Evolutionary conservation across 2,329 filamentous ascomycete species (phyloP), one percentile per base, ranked within the genome.

Genomic region (Fusarium heterosporum): DNA sequence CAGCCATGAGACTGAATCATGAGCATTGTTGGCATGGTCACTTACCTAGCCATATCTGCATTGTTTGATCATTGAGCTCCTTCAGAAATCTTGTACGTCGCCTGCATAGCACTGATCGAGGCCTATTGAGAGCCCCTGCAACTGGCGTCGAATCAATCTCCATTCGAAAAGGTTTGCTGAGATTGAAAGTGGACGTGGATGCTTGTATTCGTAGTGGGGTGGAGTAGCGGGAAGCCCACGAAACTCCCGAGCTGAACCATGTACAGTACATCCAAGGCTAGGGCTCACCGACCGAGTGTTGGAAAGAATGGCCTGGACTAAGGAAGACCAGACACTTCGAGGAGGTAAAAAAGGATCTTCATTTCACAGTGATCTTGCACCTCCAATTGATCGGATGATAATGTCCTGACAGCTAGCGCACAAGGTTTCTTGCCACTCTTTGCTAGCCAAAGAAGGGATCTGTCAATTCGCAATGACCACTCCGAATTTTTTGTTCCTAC

Each of bases 111-210:
- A 36, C 16, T 9, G 16, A 17, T 8, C 5, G 34, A 30, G 28
- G 28, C 10, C 17, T 36, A 16, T 29, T 22, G 22, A 17, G 13
- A 46, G 25, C 9, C 32, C 30, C 34, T n/a, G 19, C 16, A 58
- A 13, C 34, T 34, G 12, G 49, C 28, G n/a, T 61, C 29, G 34
- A 54, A 48, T 62, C 38, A 19, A 39, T 40, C 19, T 25, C 46
- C 25, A 29, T 64, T 52, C 38, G 30, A 45, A 59, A 36, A 46
- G 32, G 49, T 62, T 65, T 65, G 64, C 65, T 67, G 58, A 68
- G 60, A 68, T 64, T 60, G 54, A 46, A 42, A 45, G 49, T 51
- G 49, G 54, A 67, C 55, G 61, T 68, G 61, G 54, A 56, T 67
- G 64, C 54, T 65, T 50, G 64, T 52, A 40, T 56, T 38, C 32